Evolutionary conservation across 805 yeast species (phyloP).

Genomic region (Lachancea waltii): DNA sequence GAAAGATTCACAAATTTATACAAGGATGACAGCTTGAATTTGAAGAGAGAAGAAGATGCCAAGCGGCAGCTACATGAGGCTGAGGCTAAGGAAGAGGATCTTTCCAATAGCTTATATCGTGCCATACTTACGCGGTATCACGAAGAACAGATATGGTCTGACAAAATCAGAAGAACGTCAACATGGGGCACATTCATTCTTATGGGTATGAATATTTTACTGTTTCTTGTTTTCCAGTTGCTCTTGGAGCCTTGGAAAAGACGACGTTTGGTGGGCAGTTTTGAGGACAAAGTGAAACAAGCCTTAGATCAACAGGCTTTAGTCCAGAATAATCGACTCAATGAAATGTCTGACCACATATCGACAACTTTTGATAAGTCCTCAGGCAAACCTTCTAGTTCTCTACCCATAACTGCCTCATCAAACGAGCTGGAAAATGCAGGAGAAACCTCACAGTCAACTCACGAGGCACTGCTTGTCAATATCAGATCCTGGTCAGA

Average conservation of each 20-base stretch:
- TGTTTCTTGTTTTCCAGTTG: conserved; percentile 77
- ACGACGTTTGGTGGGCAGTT: conserved; percentile 67
- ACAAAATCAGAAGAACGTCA: conserved; percentile 85
- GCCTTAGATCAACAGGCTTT: conserved; percentile 37
- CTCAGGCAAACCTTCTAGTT: background rate
- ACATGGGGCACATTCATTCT: conserved; percentile 94
- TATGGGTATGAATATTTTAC: conserved; percentile 76
- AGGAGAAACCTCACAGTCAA: background rate
- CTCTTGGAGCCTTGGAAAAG: conserved; percentile 95
- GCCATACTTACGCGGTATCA: conserved; percentile 85
- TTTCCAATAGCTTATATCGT: conserved; percentile 61
- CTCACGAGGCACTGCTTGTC: background rate
- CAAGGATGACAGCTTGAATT: conserved; percentile 71
- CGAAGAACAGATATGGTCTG: conserved; percentile 98
- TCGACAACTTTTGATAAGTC: conserved; percentile 3
- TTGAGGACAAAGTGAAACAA: conserved; percentile 69
- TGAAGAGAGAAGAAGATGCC: conserved; percentile 49
- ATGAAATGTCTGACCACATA: conserved; percentile 14
- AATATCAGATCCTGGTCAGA: conserved; percentile 1
- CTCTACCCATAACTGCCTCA: background rate
- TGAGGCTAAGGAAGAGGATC: conserved; percentile 60
- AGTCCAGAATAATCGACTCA: conserved; percentile 28
- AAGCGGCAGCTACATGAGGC: conserved; percentile 42
- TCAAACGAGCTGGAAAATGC: background rate
- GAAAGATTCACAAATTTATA: conserved; percentile 80